Conservation (phyloP, 768 basidiomycete genomes). For the Tricholomella constricta region DNA sequence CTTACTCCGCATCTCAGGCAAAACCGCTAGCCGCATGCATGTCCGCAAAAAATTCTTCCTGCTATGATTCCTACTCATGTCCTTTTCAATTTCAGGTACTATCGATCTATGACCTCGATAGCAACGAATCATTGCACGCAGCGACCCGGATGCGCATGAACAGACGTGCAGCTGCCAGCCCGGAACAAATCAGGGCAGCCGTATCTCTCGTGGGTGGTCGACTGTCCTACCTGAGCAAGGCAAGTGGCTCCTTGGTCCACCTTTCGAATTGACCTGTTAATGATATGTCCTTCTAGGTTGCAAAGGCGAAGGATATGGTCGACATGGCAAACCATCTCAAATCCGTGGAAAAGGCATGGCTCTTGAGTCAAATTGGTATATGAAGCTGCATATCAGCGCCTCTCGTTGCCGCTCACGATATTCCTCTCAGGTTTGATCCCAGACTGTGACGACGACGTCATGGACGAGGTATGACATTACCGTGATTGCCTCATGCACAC, state of each 20-base stretch:
- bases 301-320: constrained; percentile 62
- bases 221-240: constrained; percentile 73
- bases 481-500: neutral
- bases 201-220: constrained; percentile 75
- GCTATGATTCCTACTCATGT: neutral
- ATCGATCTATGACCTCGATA: constrained; percentile 69
- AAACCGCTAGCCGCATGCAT: constrained; percentile 74
- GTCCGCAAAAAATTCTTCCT: constrained; percentile 32
- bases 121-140: constrained; percentile 59
- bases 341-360: constrained; percentile 76
- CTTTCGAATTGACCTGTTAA: neutral
- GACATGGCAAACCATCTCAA: constrained; percentile 66
- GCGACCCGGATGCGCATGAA: constrained; percentile 52
- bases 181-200: constrained; percentile 44
- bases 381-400: neutral
- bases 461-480: constrained; percentile 71
- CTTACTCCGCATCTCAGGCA: constrained; percentile 44
- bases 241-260: constrained; percentile 14
- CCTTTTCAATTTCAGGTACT: constrained; percentile 48
- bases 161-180: constrained; percentile 29
- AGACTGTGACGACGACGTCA: constrained; percentile 83
- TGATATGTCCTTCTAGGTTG: constrained; percentile 35
- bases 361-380: constrained; percentile 72
- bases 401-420: neutral
- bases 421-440: constrained; percentile 56